Evolutionary conservation across 345 rosid genomes (phyloP), one percentile per base, ranked within the genome.

Genomic region (Toxicodendron radicans): DNA sequence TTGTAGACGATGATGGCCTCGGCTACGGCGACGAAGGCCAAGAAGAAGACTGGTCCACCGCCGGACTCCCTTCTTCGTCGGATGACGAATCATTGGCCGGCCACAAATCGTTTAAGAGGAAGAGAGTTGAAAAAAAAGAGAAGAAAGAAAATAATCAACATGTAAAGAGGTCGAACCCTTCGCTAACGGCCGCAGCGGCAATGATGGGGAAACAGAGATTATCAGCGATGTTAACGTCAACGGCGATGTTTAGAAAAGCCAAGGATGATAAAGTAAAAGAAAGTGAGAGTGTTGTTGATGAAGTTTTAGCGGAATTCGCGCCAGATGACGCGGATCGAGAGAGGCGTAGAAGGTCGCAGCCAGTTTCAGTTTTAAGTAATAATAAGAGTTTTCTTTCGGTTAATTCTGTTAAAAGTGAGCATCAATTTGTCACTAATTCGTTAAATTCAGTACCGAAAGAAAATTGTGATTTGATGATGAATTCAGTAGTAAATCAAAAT

Each of bases 21-120:
- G 99, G 99, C 5, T 95, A 95, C 54, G 81, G 79, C 46, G 98
- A 95, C 67, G 93, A 90, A 49, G 99, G 97, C 2, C 87, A 88
- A 59, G 99, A 95, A 73, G 99, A 93, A 85, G 99, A 95, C 65
- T 95, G 95, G 94, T 76, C 92, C n/a, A 80, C 69, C 17, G 80
- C 93, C 2, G 87, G 86, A 16, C 68, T 87, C 30, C 81, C 84
- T 70, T 82, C 64, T 16, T 93, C 95, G 0, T 90, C 98, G 0
- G 96, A 87, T 58, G 99, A 90, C 20, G 74, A 71, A 58, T 17
- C 64, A 61, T 81, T 89, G 1, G 92, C 86, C 24, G 89, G 85
- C 24, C 88, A 71, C 75, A 84, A 48, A 76, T 38, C 80, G 12
- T 71, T 76, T 17, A 90, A 76, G 79, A 88, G 83, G 78, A 90